Evolutionary conservation across 768 basidiomycete genomes (phyloP), one percentile per base, ranked within the genome.

Genomic region (Podaxis rugospora): DNA sequence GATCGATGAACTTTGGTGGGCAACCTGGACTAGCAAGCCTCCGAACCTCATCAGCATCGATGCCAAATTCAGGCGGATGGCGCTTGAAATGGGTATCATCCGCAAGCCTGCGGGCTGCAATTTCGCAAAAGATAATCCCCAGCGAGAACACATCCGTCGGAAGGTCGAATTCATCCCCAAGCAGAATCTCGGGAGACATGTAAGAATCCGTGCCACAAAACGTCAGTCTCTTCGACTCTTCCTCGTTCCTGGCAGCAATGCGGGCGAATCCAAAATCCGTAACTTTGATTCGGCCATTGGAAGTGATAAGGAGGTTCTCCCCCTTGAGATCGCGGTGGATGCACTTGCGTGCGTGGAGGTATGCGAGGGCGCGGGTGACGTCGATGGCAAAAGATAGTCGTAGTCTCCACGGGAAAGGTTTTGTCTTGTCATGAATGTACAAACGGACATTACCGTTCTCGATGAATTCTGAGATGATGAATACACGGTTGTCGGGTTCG

Each of bases 251-350:
- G 0, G 94, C 94, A 0, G 93, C 93, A 67, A 98, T 97, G 37
- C 96, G 84, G 3, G 95, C 94, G 67, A 98, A 96, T 1, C 96
- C 96, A 74, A 99, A 99, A 70, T 99, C 96, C n/a, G 95, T 97
- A 66, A 98, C 89, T 78, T 98, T 99, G 69, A 98, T 81, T 47
- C 96, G 86, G 21, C 93, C 92, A 68, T 99, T 99, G 39, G 88
- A 76, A 0, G 95, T 98, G 21, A 98, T 88, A n/a, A 98, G 85
- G 27, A 98, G 81, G 66, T 99, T 99, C 77, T 98, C 96, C 39
- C 95, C 95, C 73, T 99, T 99, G 65, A 99, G 81, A 74, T 99
- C 96, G 32, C 88, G 87, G 66, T 91, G 89, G 42, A 90, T 91
- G 72, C 89, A 90, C 71, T 92, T 90, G 44, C 96, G 84, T 13